Base-by-base conservation (phyloP, 2,329 filamentous ascomycete genomes). In the Fusarium luffae region DNA sequence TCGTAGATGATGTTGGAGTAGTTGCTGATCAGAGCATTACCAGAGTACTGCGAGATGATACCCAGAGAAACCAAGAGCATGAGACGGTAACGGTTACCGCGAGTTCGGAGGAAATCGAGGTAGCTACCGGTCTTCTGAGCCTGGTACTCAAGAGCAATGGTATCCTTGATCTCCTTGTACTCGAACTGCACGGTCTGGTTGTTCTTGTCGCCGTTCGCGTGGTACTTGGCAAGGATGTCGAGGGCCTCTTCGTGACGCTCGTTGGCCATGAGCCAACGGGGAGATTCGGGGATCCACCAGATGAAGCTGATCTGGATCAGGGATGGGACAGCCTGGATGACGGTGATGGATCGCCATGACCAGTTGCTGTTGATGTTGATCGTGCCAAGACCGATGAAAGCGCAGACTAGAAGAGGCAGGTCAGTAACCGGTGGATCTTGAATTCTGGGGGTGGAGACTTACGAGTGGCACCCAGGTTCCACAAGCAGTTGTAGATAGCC, bases 1-100 rank as follows among this genome's bases (percentile, higher is more conserved):
- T 84, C 79, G 77, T 90, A 90, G 64, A 92, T 84, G 54, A 85
- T 82, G 65, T 88, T 86, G 72, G 89, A 88, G 76, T 91, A 91
- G 79, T 91, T 91, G 64, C 85, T 88, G 74, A 92, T 87, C 6
- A 92, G 78, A 13, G 87, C 89, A 75, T 91, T 92, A 43, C 90
- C 89, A 43, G 85, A 88, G 80, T 90, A 91, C 78, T 92, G 89
- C 2, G 88, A 90, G 75, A 91, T 90, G 67, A 91, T 79, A 73
- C 88, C 89, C 10, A 92, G 82, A 0, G 87, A 90, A 44, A 90
- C 75, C 47, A 90, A 80, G 54, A 92, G 85, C 54, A 85, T 82
- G 32, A 92, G 80, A 14, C 90, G 84, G 81, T 89, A 89, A 55
- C 88, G 84, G 81, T 92, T 91, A 23, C 89, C 89, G 70, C 82